phyloP scores from a whole-genome alignment of 805 yeast genomes.

The Kodamaea hsintzibuensis region DNA sequence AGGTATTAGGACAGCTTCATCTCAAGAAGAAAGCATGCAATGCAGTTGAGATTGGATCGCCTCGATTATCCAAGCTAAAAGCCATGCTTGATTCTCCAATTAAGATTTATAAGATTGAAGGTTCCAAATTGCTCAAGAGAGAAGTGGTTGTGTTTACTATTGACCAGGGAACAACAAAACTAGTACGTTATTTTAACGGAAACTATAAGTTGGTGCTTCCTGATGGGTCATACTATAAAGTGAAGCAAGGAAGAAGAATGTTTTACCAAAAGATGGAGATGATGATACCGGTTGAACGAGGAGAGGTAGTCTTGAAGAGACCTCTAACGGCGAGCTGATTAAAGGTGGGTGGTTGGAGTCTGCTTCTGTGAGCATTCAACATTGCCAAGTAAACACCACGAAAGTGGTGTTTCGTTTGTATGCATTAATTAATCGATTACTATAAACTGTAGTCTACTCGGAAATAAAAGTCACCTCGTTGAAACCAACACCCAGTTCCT shows the following conservation, averaged over 20 bases:
- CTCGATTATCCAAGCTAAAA: not conserved
- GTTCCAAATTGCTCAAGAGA: not conserved
- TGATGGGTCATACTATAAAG: not conserved
- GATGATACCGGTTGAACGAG: not conserved
- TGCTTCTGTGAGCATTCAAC: too few relatives aligned
- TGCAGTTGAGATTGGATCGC: not conserved
- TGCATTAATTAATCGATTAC: not conserved
- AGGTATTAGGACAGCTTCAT: not conserved
- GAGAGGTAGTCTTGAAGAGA: not conserved
- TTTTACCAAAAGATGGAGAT: not conserved
- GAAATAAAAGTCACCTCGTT: slow-evolving; percentile 80
- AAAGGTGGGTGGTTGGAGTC: too few relatives aligned
- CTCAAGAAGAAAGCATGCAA: not conserved
- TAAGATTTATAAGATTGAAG: not conserved
- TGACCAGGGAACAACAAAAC: not conserved
- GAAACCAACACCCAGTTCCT: slow-evolving; percentile 67
- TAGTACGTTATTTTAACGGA: not conserved
- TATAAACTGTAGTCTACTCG: slow-evolving; percentile 26
- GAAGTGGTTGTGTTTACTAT: not conserved
- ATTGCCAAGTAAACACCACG: too few relatives aligned
- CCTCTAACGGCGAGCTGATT: not conserved
- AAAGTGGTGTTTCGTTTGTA: too few relatives aligned
- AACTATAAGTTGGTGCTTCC: not conserved
- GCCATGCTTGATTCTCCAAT: not conserved
- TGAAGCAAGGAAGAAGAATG: not conserved